phyloP scores from a whole-genome alignment of 768 basidiomycete genomes.

The Lactarius deliciosus region DNA sequence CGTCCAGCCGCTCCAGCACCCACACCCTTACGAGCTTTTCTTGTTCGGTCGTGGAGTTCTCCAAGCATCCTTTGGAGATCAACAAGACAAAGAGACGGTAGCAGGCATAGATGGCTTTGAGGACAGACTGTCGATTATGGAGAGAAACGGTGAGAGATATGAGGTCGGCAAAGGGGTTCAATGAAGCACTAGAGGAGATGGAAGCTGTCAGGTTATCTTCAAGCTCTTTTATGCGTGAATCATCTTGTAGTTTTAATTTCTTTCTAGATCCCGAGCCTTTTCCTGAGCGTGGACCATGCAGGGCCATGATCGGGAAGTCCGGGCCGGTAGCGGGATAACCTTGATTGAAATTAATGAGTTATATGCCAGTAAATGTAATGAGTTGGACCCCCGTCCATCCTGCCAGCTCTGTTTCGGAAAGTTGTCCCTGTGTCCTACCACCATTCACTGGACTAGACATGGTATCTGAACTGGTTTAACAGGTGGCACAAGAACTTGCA shows the following conservation, averaged over 20 bases:
- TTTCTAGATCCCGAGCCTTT: conserved; percentile 24
- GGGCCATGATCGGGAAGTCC: conserved; percentile 8
- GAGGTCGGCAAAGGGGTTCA: conserved; percentile 80
- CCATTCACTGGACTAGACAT: no score
- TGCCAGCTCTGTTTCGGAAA: no score
- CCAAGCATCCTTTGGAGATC: conserved; percentile 55
- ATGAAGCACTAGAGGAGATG: conserved; percentile 53
- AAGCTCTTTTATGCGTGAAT: conserved; percentile 42
- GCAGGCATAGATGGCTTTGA: conserved; percentile 76
- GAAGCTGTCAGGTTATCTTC: conserved; percentile 59
- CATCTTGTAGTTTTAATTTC: conserved; percentile 33
- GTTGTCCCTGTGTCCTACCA: no score
- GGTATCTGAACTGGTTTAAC: no score
- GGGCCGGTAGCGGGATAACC: neutral
- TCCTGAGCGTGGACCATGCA: conserved; percentile 23
- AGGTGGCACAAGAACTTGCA: no score
- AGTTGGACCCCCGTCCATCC: no score
- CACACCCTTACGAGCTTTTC: conserved; percentile 66
- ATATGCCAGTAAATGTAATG: no score
- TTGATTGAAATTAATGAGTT: no score
- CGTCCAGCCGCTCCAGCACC: conserved; percentile 73
- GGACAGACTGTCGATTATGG: conserved; percentile 55
- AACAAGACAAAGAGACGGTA: conserved; percentile 75
- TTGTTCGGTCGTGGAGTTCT: conserved; percentile 55
- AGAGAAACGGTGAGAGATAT: conserved; percentile 53